phyloP scores from a whole-genome alignment of 164 flowering plant genomes.

The Stephania cephalantha region DNA sequence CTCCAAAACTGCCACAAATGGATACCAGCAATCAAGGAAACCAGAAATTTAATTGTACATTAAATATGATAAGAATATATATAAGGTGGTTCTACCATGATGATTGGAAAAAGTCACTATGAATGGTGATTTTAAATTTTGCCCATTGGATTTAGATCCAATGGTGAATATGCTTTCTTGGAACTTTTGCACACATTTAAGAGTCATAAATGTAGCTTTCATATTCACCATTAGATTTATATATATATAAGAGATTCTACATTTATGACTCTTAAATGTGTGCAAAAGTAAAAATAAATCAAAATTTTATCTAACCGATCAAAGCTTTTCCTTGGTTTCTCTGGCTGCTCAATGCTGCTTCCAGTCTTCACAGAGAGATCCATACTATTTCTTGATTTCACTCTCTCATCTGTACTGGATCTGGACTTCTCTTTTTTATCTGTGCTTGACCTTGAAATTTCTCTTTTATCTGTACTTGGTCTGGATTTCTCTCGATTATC shows the following conservation, averaged over 20 bases:
- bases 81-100: not conserved
- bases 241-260: no score
- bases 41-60: not conserved
- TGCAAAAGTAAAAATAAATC: constrained; percentile 8
- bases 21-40: constrained; percentile 27
- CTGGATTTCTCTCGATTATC: constrained; percentile 48
- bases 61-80: not conserved
- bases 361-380: constrained; percentile 38
- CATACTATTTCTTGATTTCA: constrained; percentile 31
- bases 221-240: no score
- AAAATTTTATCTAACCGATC: constrained; percentile 49
- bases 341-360: constrained; percentile 40
- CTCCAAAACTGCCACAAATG: constrained; percentile 60
- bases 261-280: no score
- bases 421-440: constrained; percentile 26
- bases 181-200: no score
- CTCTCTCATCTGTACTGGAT: constrained; percentile 6
- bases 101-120: no score
- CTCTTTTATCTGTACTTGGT: constrained; percentile 34
- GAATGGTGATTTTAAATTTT: no score
- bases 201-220: no score
- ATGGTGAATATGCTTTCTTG: no score
- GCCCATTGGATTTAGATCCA: no score
- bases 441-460: constrained; percentile 34
- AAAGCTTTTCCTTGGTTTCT: constrained; percentile 72